phyloP scores from a whole-genome alignment of 441 rosid genomes.

The Populus hybrid region DNA sequence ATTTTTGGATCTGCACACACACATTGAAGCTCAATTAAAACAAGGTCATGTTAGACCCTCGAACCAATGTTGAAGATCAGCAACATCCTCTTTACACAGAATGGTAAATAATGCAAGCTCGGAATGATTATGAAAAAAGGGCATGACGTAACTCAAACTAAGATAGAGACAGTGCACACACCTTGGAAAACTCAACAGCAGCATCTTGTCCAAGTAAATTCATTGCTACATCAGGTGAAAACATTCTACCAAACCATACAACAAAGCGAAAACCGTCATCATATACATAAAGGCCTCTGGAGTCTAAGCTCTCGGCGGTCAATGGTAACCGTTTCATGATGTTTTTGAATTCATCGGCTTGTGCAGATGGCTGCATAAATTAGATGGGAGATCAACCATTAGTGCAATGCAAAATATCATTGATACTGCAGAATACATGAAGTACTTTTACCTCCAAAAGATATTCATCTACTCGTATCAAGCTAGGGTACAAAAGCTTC shows the following conservation, averaged over 20 bases:
- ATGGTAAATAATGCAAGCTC: background rate
- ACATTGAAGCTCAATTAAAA: background rate
- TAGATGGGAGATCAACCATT: constrained; percentile 20
- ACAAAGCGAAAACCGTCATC: constrained; percentile 88
- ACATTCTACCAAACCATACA: constrained; percentile 94
- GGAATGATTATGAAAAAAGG: background rate
- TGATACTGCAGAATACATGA: background rate
- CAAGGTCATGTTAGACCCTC: background rate
- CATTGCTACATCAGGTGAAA: constrained; percentile 79
- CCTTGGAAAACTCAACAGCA: constrained; percentile 90
- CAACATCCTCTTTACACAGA: background rate
- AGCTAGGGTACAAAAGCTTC: constrained; percentile 83
- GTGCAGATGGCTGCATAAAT: constrained; percentile 53
- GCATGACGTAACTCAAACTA: background rate
- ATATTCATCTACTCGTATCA: constrained; percentile 80
- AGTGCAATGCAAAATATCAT: constrained; percentile 8
- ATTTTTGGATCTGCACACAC: background rate
- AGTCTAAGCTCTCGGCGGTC: constrained; percentile 82
- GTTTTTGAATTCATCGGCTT: constrained; percentile 41
- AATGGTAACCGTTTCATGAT: constrained; percentile 56
- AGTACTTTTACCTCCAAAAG: constrained; percentile 57
- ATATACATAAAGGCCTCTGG: constrained; percentile 83
- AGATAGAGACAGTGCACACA: constrained; percentile 30
- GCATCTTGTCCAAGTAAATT: constrained; percentile 83
- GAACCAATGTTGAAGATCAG: background rate